These are phyloP conservation scores for Pseudozyma pruni DNA, from an alignment of 1,284 basidiomycete species.

Conservation along the genomic window DNA sequence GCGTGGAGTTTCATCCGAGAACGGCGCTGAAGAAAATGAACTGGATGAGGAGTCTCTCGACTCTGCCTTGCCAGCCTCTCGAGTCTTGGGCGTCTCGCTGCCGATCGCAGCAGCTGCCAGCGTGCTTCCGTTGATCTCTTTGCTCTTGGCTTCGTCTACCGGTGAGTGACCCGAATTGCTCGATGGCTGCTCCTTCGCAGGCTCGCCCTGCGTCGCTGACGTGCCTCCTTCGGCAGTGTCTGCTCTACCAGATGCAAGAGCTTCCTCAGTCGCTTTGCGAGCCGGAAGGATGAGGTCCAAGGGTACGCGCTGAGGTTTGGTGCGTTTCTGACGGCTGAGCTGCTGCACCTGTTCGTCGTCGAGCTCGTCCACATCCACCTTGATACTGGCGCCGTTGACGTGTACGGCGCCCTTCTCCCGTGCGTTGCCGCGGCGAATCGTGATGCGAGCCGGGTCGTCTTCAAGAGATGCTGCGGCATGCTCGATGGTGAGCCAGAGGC, in stretches of 20 bases:
- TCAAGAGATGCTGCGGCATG: slow-evolving; percentile 83
- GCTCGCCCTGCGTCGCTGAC: background rate
- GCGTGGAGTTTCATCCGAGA: slow-evolving; percentile 58
- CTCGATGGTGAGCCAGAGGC: slow-evolving; percentile 93
- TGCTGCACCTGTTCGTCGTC: slow-evolving; percentile 87
- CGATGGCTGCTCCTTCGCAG: slow-evolving; percentile 7
- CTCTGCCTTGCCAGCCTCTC: slow-evolving; percentile 6
- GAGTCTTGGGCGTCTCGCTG: slow-evolving; percentile 4
- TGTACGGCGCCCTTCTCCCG: slow-evolving; percentile 81
- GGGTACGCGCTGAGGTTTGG: slow-evolving; percentile 86
- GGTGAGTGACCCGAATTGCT: background rate
- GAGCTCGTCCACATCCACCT: slow-evolving; percentile 90
- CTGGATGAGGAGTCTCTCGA: slow-evolving; percentile 8
- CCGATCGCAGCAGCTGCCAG: background rate
- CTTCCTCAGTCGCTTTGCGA: slow-evolving; percentile 10
- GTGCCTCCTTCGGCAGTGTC: slow-evolving; percentile 4
- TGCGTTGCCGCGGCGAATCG: slow-evolving; percentile 76
- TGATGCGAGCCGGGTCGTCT: slow-evolving; percentile 76
- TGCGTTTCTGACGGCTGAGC: slow-evolving; percentile 83
- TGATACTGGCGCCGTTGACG: slow-evolving; percentile 87
- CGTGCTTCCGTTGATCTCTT: background rate
- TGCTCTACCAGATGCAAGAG: background rate
- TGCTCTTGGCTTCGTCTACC: background rate
- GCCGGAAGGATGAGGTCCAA: slow-evolving; percentile 75
- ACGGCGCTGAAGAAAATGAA: slow-evolving; percentile 21